phyloP scores from a whole-genome alignment of 139 green algal species.

The Chlamydomonas sp. region DNA sequence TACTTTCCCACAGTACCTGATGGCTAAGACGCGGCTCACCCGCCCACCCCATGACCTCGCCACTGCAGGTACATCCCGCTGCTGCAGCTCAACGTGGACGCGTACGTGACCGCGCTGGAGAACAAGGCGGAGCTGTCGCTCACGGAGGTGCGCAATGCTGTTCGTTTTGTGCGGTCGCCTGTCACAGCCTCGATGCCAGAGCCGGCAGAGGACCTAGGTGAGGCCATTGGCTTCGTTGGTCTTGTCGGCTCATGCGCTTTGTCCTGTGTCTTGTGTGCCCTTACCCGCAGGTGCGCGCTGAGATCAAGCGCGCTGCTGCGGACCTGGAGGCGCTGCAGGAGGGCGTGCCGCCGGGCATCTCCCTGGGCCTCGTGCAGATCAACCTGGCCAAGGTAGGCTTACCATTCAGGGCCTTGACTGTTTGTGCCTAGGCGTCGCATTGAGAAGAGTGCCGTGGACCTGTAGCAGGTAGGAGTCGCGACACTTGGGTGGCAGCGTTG shows the following conservation, averaged over 20 bases:
- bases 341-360: slow-evolving; percentile 61
- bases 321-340: slow-evolving; percentile 64
- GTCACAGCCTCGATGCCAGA: too few relatives aligned
- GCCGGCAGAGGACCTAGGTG: too few relatives aligned
- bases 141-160: slow-evolving; percentile 28
- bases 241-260: too few relatives aligned
- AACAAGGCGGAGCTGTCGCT: slow-evolving; percentile 68
- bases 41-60: background rate
- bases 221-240: too few relatives aligned
- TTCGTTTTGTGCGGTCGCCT: too few relatives aligned
- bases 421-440: background rate
- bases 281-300: slow-evolving; percentile 23
- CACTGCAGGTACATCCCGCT: slow-evolving; percentile 53
- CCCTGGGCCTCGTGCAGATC: slow-evolving; percentile 66
- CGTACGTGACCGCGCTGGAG: slow-evolving; percentile 64
- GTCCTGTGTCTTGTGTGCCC: background rate
- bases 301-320: slow-evolving; percentile 60
- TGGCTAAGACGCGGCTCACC: background rate
- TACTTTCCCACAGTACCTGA: too few relatives aligned
- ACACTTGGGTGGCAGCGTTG: too few relatives aligned
- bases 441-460: too few relatives aligned
- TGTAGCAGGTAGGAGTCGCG: too few relatives aligned
- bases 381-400: slow-evolving; percentile 59
- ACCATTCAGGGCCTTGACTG: background rate
- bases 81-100: slow-evolving; percentile 66